phyloP scores from a whole-genome alignment of 176 grass and related monocot species.

The Oryza coarctata region DNA sequence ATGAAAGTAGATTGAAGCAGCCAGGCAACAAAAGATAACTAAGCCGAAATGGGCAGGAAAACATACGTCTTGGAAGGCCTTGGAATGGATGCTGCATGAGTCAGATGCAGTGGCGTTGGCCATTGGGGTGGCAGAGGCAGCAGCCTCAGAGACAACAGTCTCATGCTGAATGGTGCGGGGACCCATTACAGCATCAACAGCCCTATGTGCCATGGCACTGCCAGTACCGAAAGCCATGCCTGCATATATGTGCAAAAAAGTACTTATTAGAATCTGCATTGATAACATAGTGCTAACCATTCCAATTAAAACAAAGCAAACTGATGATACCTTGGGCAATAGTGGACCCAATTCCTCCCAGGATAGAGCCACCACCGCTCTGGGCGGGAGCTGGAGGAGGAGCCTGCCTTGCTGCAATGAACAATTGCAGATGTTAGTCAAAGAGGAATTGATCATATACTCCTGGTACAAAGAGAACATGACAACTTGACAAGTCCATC shows the following conservation, averaged over 20 bases:
- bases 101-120: slow-evolving; percentile 43
- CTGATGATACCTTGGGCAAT: slow-evolving; percentile 73
- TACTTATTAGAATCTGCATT: background rate
- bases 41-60: background rate
- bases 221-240: slow-evolving; percentile 90
- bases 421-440: background rate
- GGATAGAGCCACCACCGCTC: slow-evolving; percentile 56
- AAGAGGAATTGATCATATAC: background rate
- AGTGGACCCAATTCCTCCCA: slow-evolving; percentile 77
- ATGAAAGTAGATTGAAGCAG: background rate
- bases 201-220: slow-evolving; percentile 76
- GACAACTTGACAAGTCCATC: background rate
- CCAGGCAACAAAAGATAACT: background rate
- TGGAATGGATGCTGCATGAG: slow-evolving; percentile 55
- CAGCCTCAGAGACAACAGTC: slow-evolving; percentile 47
- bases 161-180: slow-evolving; percentile 83
- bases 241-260: slow-evolving; percentile 1
- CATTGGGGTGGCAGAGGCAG: slow-evolving; percentile 39
- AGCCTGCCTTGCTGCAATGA: slow-evolving; percentile 52
- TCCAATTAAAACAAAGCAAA: background rate
- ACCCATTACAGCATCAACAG: slow-evolving; percentile 80
- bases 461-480: too few relatives aligned
- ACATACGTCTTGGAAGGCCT: slow-evolving; percentile 87
- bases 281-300: background rate
- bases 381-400: slow-evolving; percentile 68